These are phyloP conservation scores for Mucor mucedo DNA, from an alignment of 371 early-diverging fungal species.

Conservation along the genomic window DNA sequence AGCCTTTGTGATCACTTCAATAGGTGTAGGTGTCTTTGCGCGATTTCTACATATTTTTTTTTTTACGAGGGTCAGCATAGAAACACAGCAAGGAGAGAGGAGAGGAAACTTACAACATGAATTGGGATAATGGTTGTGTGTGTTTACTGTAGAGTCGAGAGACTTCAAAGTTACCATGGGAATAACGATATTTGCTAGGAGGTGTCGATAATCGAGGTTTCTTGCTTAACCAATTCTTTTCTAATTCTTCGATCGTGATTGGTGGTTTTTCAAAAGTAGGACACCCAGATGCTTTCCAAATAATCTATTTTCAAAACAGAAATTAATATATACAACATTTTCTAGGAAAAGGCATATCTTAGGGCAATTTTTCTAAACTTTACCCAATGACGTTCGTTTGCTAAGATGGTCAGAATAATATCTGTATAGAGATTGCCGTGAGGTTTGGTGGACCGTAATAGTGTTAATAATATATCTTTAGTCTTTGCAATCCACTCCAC, in stretches of 20 bases:
- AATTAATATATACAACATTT: neutral
- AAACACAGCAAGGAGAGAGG: no score
- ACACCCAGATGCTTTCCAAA: slow-evolving; percentile 57
- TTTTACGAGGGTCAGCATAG: neutral
- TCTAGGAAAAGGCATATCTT: neutral
- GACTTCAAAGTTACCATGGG: slow-evolving; percentile 43
- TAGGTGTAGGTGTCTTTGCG: slow-evolving; percentile 29
- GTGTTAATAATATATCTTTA: slow-evolving; percentile 21
- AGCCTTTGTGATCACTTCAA: slow-evolving; percentile 35
- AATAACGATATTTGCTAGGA: slow-evolving; percentile 33
- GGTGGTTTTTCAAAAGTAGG: slow-evolving; percentile 52
- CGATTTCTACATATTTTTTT: slow-evolving; percentile 25
- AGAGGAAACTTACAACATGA: slow-evolving; percentile 40
- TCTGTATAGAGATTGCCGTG: slow-evolving; percentile 53
- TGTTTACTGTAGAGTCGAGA: slow-evolving; percentile 38
- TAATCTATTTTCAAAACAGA: slow-evolving; percentile 30
- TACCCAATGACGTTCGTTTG: slow-evolving; percentile 54
- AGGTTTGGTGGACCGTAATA: slow-evolving; percentile 45
- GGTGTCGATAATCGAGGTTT: slow-evolving; percentile 31
- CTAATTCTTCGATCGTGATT: slow-evolving; percentile 25
- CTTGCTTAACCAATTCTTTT: slow-evolving; percentile 26
- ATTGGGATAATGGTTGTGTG: slow-evolving; percentile 19
- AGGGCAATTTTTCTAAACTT: neutral
- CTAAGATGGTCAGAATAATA: slow-evolving; percentile 42
- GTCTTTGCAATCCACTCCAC: slow-evolving; percentile 41